Evolutionary conservation across 306 rosid species (phyloP).

Genomic region (Gleditsia sinensis): DNA sequence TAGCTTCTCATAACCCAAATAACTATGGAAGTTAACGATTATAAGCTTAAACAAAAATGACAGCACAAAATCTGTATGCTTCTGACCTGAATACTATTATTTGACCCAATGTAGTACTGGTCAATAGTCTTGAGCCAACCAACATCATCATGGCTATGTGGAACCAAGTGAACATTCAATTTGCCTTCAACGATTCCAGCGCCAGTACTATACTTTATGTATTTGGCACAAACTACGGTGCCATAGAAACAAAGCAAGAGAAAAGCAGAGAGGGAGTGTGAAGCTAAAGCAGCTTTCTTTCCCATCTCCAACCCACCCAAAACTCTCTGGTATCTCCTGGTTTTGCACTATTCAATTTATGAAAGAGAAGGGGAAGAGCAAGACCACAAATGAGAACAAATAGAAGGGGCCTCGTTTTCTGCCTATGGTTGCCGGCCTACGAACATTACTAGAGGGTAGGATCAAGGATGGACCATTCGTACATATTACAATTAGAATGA

Average conservation of each 20-base stretch:
- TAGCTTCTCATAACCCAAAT: too few relatives aligned
- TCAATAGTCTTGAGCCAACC: constrained; percentile 92
- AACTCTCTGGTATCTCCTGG: background rate
- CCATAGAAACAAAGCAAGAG: constrained; percentile 40
- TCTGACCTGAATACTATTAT: constrained; percentile 72
- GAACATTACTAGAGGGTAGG: background rate
- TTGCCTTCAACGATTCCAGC: constrained; percentile 61
- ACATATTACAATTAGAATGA: background rate
- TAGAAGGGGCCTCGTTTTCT: background rate
- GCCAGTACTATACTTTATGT: constrained; percentile 58
- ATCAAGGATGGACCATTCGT: background rate
- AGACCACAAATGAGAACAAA: background rate
- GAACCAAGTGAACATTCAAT: constrained; percentile 81
- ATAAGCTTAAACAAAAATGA: background rate
- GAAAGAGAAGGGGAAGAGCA: background rate
- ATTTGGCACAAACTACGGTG: constrained; percentile 40
- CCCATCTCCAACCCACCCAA: constrained; percentile 36
- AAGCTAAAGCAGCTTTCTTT: background rate
- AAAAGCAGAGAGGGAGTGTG: constrained; percentile 20
- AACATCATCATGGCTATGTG: constrained; percentile 89
- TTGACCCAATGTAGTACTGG: constrained; percentile 89
- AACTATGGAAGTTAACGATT: background rate
- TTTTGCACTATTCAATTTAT: background rate
- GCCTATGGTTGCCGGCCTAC: background rate
- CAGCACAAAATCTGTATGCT: background rate